Conservation (phyloP, 2,329 filamentous ascomycete genomes). For the Cryphonectria carpinicola region DNA sequence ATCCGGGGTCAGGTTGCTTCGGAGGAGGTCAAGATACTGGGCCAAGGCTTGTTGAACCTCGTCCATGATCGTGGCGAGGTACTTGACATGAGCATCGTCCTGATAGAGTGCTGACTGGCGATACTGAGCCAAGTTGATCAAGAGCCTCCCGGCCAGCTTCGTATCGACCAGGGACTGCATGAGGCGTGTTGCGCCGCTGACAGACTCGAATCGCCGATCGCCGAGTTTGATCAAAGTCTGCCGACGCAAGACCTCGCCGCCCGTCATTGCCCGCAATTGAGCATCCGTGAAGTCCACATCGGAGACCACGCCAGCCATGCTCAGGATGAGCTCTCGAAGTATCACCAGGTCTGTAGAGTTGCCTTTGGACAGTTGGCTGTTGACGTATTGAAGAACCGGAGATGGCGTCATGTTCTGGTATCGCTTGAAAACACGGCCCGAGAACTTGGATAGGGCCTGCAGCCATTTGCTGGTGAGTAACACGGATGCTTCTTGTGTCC, state of each 20-base stretch:
- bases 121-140: slow-evolving; percentile 91
- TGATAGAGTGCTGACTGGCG: slow-evolving; percentile 84
- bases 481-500: slow-evolving; percentile 65
- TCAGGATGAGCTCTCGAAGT: slow-evolving; percentile 83
- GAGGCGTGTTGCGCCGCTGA: slow-evolving; percentile 76
- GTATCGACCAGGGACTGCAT: slow-evolving; percentile 79
- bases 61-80: slow-evolving; percentile 84
- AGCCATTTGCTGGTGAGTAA: slow-evolving; percentile 89
- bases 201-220: slow-evolving; percentile 79
- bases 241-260: slow-evolving; percentile 76
- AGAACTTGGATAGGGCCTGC: slow-evolving; percentile 85
- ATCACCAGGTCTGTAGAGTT: slow-evolving; percentile 92
- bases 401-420: slow-evolving; percentile 83
- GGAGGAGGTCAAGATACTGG: slow-evolving; percentile 88
- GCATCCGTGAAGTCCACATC: slow-evolving; percentile 86
- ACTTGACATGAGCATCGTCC: slow-evolving; percentile 80
- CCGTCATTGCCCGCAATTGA: slow-evolving; percentile 86
- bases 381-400: slow-evolving; percentile 88
- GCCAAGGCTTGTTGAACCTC: slow-evolving; percentile 84
- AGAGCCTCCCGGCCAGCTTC: slow-evolving; percentile 76
- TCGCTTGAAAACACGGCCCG: slow-evolving; percentile 84
- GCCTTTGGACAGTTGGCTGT: slow-evolving; percentile 77
- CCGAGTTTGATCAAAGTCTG: slow-evolving; percentile 80
- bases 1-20: slow-evolving; percentile 73
- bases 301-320: slow-evolving; percentile 92